Conservation (phyloP, 768 basidiomycete genomes). For the Panaeolus cyanescens region DNA sequence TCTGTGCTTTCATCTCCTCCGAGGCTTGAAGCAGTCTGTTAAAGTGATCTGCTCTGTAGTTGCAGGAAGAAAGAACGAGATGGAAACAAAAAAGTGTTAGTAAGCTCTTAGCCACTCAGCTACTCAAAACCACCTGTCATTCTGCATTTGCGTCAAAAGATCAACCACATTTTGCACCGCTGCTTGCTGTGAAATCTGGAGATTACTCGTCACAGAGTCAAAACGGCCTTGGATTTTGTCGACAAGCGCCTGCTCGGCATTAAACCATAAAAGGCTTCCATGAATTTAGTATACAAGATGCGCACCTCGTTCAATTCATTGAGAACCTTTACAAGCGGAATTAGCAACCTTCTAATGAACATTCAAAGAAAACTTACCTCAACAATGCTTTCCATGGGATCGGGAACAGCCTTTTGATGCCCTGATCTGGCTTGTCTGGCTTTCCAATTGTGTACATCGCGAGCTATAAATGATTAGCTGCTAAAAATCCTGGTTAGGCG, state of each 20-base stretch:
- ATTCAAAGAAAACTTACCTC: background rate
- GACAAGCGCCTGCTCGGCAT: background rate
- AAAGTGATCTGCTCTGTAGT: constrained; percentile 48
- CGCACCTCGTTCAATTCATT: constrained; percentile 10
- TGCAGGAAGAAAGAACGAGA: background rate
- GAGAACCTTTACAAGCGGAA: background rate
- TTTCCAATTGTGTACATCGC: background rate
- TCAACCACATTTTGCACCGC: background rate
- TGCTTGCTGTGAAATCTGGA: background rate
- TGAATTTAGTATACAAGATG: background rate
- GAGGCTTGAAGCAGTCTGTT: constrained; percentile 58
- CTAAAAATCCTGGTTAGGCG: too few relatives aligned
- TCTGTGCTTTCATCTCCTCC: constrained; percentile 48
- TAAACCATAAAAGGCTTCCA: background rate
- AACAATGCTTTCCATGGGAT: constrained; percentile 7
- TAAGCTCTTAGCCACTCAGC: background rate
- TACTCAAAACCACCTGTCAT: background rate
- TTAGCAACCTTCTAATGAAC: background rate
- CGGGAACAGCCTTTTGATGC: background rate
- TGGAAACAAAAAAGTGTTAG: background rate
- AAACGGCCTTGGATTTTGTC: background rate
- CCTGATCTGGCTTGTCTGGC: background rate
- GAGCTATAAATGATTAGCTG: background rate
- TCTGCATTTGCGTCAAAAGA: background rate
- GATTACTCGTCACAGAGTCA: background rate